Conservation (phyloP, 768 basidiomycete genomes). For the Auriscalpium vulgare region DNA sequence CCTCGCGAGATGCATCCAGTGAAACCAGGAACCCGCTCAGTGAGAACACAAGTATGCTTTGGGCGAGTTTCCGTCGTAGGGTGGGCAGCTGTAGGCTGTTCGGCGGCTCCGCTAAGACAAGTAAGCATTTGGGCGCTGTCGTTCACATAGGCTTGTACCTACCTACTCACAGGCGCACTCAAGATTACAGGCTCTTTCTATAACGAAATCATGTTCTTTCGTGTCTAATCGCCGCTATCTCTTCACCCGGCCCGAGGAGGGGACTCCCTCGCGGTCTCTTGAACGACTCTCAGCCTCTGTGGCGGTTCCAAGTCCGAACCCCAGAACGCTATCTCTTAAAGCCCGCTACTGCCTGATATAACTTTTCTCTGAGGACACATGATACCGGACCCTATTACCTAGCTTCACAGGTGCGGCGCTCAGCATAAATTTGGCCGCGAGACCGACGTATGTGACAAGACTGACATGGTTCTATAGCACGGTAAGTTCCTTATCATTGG, state of each 20-base stretch:
- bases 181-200: too few relatives aligned
- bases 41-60: neutral
- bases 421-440: neutral
- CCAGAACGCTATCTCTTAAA: neutral
- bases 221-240: too few relatives aligned
- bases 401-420: neutral
- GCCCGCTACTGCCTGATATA: neutral
- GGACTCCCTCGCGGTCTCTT: too few relatives aligned
- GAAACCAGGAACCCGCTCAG: neutral
- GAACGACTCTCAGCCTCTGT: neutral
- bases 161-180: too few relatives aligned
- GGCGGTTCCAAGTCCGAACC: neutral
- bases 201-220: too few relatives aligned
- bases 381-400: neutral
- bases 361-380: neutral
- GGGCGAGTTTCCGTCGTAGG: neutral
- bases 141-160: too few relatives aligned
- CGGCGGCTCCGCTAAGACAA: too few relatives aligned
- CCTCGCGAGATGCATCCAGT: neutral
- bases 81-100: neutral
- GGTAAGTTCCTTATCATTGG: neutral
- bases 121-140: too few relatives aligned
- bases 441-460: neutral
- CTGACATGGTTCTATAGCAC: neutral
- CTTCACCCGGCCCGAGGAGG: too few relatives aligned